These are phyloP conservation scores for Pseudogymnoascus pannorum DNA, from an alignment of 2,329 filamentous ascomycete genomes.

Conservation along the genomic window DNA sequence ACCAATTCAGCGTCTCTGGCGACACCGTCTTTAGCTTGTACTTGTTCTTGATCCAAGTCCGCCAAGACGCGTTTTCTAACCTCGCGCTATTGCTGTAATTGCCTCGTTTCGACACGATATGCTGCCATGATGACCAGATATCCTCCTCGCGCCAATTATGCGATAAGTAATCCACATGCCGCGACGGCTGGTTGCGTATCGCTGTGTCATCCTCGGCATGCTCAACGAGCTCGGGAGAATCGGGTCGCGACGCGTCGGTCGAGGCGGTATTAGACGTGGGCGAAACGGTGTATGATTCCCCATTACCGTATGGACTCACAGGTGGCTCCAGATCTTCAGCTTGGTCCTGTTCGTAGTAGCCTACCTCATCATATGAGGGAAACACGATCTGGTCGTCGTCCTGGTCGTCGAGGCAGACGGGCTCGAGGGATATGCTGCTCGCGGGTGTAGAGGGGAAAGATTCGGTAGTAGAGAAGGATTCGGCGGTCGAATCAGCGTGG, in stretches of 20 bases:
- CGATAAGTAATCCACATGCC: slow-evolving; percentile 90
- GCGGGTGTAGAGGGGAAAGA: slow-evolving; percentile 57
- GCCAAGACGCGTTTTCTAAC: slow-evolving; percentile 93
- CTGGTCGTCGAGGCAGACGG: slow-evolving; percentile 91
- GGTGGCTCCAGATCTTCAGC: slow-evolving; percentile 44
- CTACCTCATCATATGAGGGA: slow-evolving; percentile 36
- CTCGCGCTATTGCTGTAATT: slow-evolving; percentile 75
- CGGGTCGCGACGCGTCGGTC: slow-evolving; percentile 41
- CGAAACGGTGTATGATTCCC: slow-evolving; percentile 47
- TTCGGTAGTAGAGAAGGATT: slow-evolving; percentile 31
- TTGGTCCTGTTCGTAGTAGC: slow-evolving; percentile 21
- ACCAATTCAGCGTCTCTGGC: slow-evolving; percentile 92
- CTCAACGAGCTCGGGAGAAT: slow-evolving; percentile 16
- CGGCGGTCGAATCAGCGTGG: slow-evolving; percentile 41
- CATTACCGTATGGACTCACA: slow-evolving; percentile 54
- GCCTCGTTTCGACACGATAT: slow-evolving; percentile 72
- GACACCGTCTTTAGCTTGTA: slow-evolving; percentile 80
- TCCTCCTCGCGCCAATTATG: slow-evolving; percentile 96
- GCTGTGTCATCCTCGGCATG: slow-evolving; percentile 44
- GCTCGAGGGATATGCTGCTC: slow-evolving; percentile 63
- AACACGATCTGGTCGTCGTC: slow-evolving; percentile 66
- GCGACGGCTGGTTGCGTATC: slow-evolving; percentile 56
- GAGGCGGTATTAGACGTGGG: slow-evolving; percentile 55
- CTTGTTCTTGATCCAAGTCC: slow-evolving; percentile 92
- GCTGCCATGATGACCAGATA: slow-evolving; percentile 95